phyloP scores from a whole-genome alignment of 441 rosid species.

The Euphorbia corollata region DNA sequence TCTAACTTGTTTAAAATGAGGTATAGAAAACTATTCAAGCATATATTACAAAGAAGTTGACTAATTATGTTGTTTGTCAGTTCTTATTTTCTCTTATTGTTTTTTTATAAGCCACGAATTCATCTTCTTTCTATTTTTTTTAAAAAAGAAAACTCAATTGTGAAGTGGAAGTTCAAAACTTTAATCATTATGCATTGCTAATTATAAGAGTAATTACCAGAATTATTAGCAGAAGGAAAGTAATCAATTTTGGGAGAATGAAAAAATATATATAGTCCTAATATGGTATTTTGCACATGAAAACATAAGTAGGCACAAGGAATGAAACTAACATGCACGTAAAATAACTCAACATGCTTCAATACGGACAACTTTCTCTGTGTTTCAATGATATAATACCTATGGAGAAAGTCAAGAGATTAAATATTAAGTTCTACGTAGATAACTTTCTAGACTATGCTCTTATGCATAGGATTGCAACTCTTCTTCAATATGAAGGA shows the following conservation, averaged over 20 bases:
- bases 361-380: neutral
- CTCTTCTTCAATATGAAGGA: constrained; percentile 6
- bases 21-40: neutral
- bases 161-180: neutral
- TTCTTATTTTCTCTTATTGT: neutral
- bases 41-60: neutral
- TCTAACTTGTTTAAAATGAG: neutral
- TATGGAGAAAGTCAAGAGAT: neutral
- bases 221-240: neutral
- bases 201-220: neutral
- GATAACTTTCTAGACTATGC: neutral
- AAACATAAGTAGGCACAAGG: neutral
- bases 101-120: neutral
- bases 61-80: neutral
- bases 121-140: neutral
- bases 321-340: neutral
- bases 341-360: neutral
- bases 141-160: neutral
- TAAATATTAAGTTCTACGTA: neutral
- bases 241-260: neutral
- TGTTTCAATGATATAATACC: neutral
- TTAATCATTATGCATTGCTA: neutral
- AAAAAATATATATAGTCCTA: neutral
- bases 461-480: constrained; percentile 7
- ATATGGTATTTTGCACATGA: constrained; percentile 2